Evolutionary conservation across 768 basidiomycete genomes (phyloP).

Genomic region (Ephemerocybe angulata): DNA sequence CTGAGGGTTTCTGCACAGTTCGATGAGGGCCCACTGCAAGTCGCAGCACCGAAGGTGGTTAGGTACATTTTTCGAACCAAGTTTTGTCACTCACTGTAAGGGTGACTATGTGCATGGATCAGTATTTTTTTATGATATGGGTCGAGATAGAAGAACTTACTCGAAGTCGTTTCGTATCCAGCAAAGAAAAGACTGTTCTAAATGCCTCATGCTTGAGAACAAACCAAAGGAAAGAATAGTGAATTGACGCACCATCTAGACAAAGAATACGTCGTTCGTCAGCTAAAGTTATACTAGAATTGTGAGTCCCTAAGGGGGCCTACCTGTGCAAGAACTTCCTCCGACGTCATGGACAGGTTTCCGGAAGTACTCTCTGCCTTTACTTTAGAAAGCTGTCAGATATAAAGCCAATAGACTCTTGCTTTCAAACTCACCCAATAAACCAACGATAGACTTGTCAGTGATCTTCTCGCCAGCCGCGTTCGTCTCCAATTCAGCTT

Average conservation of each 20-base stretch:
- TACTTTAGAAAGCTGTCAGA: conserved; percentile 18
- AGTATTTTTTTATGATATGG: background rate
- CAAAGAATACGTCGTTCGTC: background rate
- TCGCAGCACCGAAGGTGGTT: no score
- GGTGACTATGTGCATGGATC: conserved; percentile 24
- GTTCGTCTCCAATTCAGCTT: conserved; percentile 29
- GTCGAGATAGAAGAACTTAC: conserved; percentile 21
- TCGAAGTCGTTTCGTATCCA: conserved; percentile 56
- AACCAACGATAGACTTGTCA: conserved; percentile 40
- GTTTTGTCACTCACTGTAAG: conserved; percentile 32
- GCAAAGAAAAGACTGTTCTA: conserved; percentile 6
- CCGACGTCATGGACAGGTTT: conserved; percentile 29
- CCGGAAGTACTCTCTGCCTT: conserved; percentile 30
- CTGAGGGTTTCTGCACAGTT: conserved; percentile 42
- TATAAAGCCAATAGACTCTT: background rate
- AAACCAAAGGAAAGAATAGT: no score
- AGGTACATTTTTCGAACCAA: no score
- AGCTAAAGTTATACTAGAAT: no score
- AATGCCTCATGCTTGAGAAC: no score
- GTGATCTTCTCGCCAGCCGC: conserved; percentile 16
- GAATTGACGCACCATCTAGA: conserved; percentile 27
- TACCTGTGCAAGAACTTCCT: conserved; percentile 37
- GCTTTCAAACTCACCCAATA: conserved; percentile 25
- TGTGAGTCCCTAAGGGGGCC: no score
- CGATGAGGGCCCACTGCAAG: conserved; percentile 57